Base-by-base conservation (phyloP, 169 alveolate species). In the Babesia bigemina region DNA sequence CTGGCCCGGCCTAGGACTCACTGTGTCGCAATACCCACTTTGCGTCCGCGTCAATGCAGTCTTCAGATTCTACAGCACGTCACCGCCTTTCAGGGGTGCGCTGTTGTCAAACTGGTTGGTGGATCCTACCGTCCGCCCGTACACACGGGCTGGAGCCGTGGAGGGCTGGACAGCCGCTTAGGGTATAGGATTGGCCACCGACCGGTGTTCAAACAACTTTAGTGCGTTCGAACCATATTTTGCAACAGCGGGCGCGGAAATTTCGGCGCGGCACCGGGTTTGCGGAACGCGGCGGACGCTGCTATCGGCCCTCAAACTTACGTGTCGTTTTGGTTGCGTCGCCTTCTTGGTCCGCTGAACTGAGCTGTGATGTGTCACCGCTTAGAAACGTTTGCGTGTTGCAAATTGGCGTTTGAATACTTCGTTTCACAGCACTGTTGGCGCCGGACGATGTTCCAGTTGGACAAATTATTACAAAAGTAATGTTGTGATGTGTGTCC, bases 1-100 rank as follows among this genome's bases (percentile, higher is more conserved):
- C 47, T 60, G 29, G 21, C 36, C 65, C 28, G 60, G 57, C 52
- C 9, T 36, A 16, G 44, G 57, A 63, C 65, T 57, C 58, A 53
- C 76, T 65, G 21, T 29, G 59, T n/a, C 50, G 63, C 49, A 52
- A 24, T 29, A 67, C 76, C 66, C 28, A 65, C 33, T 65, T 45
- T 65, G 39, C 61, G 0, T 21, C 57, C 16, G 56, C 39, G 49
- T 22, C 28, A 26, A 61, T 33, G 22, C 42, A 24, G 22, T 53
- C 22, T 53, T 8, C 3, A 16, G 10, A 53, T 19, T 21, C 28
- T 7, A 19, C 57, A 49, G 24, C 28, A 49, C 2, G 39, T 49
- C 57, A 21, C 28, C 57, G 24, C n/a, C n/a, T 49, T 49, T 49
- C 24, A n/a, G n/a, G n/a, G 24, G n/a, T 21, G 28, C 28, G 19